Conservation (phyloP, 352 stramenopile species). For the Pythium chondricola region DNA sequence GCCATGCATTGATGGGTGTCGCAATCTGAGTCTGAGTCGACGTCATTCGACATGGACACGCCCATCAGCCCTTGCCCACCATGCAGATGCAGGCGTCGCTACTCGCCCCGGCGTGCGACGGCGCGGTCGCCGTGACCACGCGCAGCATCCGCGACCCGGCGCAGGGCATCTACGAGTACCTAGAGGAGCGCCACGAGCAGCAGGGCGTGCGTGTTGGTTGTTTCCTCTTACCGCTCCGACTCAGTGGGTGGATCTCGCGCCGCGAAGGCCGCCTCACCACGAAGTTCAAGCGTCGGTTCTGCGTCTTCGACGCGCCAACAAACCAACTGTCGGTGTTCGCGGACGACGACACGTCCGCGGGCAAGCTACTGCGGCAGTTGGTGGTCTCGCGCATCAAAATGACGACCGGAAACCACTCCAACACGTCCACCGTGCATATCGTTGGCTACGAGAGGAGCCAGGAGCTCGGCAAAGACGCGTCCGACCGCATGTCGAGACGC, state of each 20-base stretch:
- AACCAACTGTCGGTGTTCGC: slow-evolving; percentile 39
- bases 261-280: slow-evolving; percentile 35
- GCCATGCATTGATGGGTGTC: too few species aligned
- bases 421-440: slow-evolving; percentile 5
- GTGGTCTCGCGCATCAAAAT: slow-evolving; percentile 45
- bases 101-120: background rate
- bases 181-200: slow-evolving; percentile 40
- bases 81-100: background rate
- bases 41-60: too few species aligned
- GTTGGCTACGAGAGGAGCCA: slow-evolving; percentile 30
- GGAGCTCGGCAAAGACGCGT: slow-evolving; percentile 41
- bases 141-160: slow-evolving; percentile 42
- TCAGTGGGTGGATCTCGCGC: slow-evolving; percentile 54
- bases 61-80: too few species aligned
- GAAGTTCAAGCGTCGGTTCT: slow-evolving; percentile 45
- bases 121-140: slow-evolving; percentile 20
- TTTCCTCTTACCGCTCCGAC: slow-evolving; percentile 22
- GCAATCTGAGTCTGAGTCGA: too few species aligned
- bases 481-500: slow-evolving; percentile 28
- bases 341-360: slow-evolving; percentile 29
- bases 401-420: slow-evolving; percentile 14
- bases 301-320: slow-evolving; percentile 41
- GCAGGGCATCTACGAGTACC: slow-evolving; percentile 55
- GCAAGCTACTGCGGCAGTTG: slow-evolving; percentile 30
- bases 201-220: slow-evolving; percentile 12